Evolutionary conservation across 2,329 filamentous ascomycete genomes (phyloP), one percentile per base, ranked within the genome.

Genomic region (Botryotinia globosa): DNA sequence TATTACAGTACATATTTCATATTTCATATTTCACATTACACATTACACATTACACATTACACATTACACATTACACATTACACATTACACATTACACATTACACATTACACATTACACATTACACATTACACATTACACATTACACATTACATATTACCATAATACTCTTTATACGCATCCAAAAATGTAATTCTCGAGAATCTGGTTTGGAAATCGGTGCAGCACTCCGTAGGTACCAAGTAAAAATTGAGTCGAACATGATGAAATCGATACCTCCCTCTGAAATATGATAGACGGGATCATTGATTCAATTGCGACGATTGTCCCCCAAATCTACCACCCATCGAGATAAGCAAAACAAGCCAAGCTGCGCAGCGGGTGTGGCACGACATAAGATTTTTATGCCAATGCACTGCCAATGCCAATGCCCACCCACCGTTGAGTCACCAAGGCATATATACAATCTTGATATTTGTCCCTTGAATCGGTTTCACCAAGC

Each of bases 361-460:
- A 20, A 58, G 56, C 34, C 14, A 61, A 61, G 34, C 37, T 39
- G 39, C 59, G 29, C 37, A n/a, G 59, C 59, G 37, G n/a, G 37
- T 42, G 59, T 62, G 59, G 59, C 37, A 62, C 34, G 2, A 25
- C 59, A 62, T 42, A 62, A 22, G 12, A 62, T 62, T 62, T 62
- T 42, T 62, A 62, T 62, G 59, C 59, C 34, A n/a, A 59, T 59
- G 29, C 32, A 59, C 29, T 59, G 56, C 56, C 32, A 16, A n/a
- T 37, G 32, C 22, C 32, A 32, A 32, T 32, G 32, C 32, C 32
- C 32, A 32, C 32, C 22, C 22, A 62, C 59, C 34, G 34, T 62
- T 62, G 22, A 62, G n/a, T 62, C 59, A 62, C 22, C 59, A 62
- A 62, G 59, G 48, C 34, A 62, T 62, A 42, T 62, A 42, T 42